Base-by-base conservation (phyloP, 768 basidiomycete genomes). In the Lactarius sanguifluus region DNA sequence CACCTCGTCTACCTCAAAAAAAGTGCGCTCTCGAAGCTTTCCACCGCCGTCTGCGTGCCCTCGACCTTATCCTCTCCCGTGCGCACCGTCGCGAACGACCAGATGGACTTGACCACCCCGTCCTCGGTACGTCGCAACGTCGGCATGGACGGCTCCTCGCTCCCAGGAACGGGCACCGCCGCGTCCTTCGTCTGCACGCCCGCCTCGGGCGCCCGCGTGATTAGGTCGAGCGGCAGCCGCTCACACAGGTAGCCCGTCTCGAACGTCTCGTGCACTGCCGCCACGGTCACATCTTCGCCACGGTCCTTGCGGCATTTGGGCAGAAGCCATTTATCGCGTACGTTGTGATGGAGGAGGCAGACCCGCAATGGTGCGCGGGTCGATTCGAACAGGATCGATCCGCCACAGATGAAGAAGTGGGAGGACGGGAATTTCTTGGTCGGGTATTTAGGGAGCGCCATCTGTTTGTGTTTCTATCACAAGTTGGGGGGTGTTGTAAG, bases 281-380 rank as follows among this genome's bases (percentile, higher is more conserved):
- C 78, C 2, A 64, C 69, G 62, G 83, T 81, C 20, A 85, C 75
- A 5, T 77, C 75, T 73, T 88, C 87, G 3, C 81, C 81, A 23
- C 77, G 72, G 71, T 88, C 85, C 71, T 88, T 87, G 38, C 85
- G 80, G 8, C 86, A 87, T 67, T 87, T 88, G 38, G 87, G 84
- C 16, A 88, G 80, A 6, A 85, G 69, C 70, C 74, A 78, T 58
- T 78, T 74, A n/a, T 73, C 54, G 41, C 76, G 72, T 3, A 65
- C 66, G 47, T 61, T 67, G 52, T 77, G 74, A 61, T 69, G 71
- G 10, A 79, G 66, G n/a, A 75, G 70, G 64, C 77, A 77, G 36
- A 77, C 67, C 58, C 74, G 57, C 9, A 73, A 65, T 5, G 70
- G 70, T 10, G 58, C 66, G 40, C 57, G 62, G 1, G 69, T 59